Conservation (phyloP, 148 eudicot species). For the Simmondsia chinensis region DNA sequence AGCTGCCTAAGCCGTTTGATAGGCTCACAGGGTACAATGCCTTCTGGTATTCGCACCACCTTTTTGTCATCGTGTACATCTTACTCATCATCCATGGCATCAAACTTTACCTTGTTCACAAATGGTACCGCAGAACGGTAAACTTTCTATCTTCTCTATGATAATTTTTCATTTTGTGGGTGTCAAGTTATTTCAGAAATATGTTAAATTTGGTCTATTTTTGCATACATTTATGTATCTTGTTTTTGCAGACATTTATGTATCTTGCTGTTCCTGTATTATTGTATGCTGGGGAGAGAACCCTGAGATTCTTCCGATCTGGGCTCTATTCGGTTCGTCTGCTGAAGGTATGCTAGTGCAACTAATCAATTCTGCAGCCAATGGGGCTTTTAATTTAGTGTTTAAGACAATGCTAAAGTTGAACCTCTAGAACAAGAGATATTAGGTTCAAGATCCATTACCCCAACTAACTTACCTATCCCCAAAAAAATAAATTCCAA, state of each 20-base stretch:
- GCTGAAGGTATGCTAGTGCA: conserved; percentile 47
- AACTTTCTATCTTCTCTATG: background rate
- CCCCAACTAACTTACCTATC: too few relatives aligned
- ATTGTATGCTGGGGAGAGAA: conserved; percentile 91
- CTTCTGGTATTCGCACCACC: conserved; percentile 84
- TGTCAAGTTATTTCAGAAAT: too few relatives aligned
- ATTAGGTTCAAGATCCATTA: too few relatives aligned
- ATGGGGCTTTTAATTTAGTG: too few relatives aligned
- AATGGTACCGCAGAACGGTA: conserved; percentile 74
- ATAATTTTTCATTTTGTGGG: background rate
- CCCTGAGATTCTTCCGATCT: conserved; percentile 75
- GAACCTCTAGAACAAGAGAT: too few relatives aligned
- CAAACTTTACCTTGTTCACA: conserved; percentile 55
- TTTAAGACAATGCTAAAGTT: too few relatives aligned
- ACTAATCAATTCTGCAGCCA: background rate
- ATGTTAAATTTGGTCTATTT: too few relatives aligned
- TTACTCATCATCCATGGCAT: conserved; percentile 62
- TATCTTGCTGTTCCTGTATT: conserved; percentile 85
- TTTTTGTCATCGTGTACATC: conserved; percentile 56
- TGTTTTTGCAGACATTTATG: conserved; percentile 83
- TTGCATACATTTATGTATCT: too few relatives aligned
- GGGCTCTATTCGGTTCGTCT: conserved; percentile 56
- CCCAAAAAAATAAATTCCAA: too few relatives aligned
- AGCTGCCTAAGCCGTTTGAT: conserved; percentile 66
- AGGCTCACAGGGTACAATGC: conserved; percentile 78